A percentile compares a stretch with the other conserved stretches of the same genome.
phyloP scores from a whole-genome alignment of 176 grass and related monocot species.

The Themeda triandra region DNA sequence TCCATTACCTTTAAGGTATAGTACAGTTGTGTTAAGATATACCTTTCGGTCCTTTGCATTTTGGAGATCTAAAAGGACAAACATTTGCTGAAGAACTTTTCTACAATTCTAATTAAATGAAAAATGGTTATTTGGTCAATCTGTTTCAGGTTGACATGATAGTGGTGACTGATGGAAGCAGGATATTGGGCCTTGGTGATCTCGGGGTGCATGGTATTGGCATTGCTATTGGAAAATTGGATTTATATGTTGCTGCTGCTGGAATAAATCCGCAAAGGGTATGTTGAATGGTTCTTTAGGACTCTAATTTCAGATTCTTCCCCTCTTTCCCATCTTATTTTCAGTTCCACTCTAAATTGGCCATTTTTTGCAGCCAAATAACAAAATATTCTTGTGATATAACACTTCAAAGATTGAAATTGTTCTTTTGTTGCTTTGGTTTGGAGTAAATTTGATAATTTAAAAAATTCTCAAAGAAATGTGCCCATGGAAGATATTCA shows the following conservation, averaged over 20 bases:
- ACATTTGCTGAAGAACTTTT: neutral
- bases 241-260: slow-evolving; percentile 96
- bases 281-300: slow-evolving; percentile 18
- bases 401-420: neutral
- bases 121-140: neutral
- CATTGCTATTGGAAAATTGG: slow-evolving; percentile 89
- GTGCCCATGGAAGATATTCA: neutral
- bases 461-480: neutral
- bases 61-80: slow-evolving; percentile 15
- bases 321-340: neutral
- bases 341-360: neutral
- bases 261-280: slow-evolving; percentile 99
- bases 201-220: slow-evolving; percentile 98
- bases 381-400: neutral
- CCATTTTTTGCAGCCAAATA: neutral
- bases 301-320: neutral
- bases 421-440: neutral
- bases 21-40: neutral
- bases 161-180: slow-evolving; percentile 98
- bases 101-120: slow-evolving; percentile 22
- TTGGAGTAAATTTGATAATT: neutral
- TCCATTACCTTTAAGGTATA: slow-evolving; percentile 8
- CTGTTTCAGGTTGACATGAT: slow-evolving; percentile 90
- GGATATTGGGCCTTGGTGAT: slow-evolving; percentile 98
- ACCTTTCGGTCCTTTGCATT: neutral